Base-by-base conservation (phyloP, 208 protist genomes). In the Acanthamoeba healyi region DNA sequence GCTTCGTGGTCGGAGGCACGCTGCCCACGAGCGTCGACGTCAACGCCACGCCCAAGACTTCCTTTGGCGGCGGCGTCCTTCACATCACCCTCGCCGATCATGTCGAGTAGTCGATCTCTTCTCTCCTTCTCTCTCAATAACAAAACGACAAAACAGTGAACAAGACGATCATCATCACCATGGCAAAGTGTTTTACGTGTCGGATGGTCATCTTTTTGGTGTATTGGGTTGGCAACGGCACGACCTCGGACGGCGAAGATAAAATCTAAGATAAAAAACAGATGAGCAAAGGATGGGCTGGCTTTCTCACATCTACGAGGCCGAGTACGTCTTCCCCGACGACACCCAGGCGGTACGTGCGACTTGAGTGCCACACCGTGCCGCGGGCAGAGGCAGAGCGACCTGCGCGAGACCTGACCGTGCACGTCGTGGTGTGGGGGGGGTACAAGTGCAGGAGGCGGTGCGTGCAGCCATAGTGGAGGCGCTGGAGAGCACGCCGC, bases 251-350 rank as follows among this genome's bases (percentile, higher is more conserved):
- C n/a, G n/a, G n/a, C n/a, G n/a, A n/a, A n/a, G n/a, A n/a, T n/a
- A n/a, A n/a, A n/a, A n/a, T n/a, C n/a, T n/a, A n/a, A n/a, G n/a
- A n/a, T n/a, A n/a, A 63, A 24, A 63, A 24, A 63, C 19, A 63
- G 56, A 63, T 15, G 24, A 24, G 19, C 15, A 63, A 24, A 24
- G 19, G 34, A 74, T 74, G 65, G 65, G 65, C 36, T 74, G 65
- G 65, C 65, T 74, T 1, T 42, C 65, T 42, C 65, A 74, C 65
- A 74, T 74, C 65, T 74, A 42, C 65, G 65, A 74, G 65, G 65
- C 65, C 4, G 65, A 74, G 65, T 74, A 74, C 26, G 22, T 42
- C 24, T 74, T 42, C 24, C 17, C 65, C 15, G 65, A 74, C 15
- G 65, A 12, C 34, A 19, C 65, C 3, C 36, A 34, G 22, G 15